Base-by-base conservation (phyloP, 202 grass and related monocot genomes). In the Digitaria exilis region DNA sequence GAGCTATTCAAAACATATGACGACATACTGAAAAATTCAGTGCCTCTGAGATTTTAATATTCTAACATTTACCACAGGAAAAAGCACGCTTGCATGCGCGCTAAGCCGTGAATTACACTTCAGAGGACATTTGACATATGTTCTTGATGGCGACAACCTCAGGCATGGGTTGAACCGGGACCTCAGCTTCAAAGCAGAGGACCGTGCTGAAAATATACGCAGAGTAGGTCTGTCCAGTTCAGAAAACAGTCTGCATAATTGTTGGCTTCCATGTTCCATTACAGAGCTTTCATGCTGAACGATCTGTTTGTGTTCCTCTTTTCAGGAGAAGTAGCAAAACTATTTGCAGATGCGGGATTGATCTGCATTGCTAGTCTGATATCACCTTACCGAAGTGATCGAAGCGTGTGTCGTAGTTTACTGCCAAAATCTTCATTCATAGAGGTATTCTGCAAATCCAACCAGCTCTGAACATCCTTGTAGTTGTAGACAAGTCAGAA, bases 341-440 rank as follows among this genome's bases (percentile, higher is more conserved):
- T 98, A 8, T 93, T 98, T 62, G 90, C 89, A 31, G 92, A 95
- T 76, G 91, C 96, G 61, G 92, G 91, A 16, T 19, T 98, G 29
- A 95, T 98, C 68, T 98, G 96, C 85, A 95, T 93, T 76, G 91
- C 89, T 69, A 85, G 92, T 69, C 70, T 98, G 63, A 98, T 95
- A 90, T 98, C 96, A 71, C 96, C 92, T 5, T 98, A 95, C 41
- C 79, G 83, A 80, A 95, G 87, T 55, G 96, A 98, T 25, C 85
- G 92, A 76, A 88, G 68, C 4, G 75, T 83, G 4, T 98, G 89
- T 26, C 92, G 92, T 15, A 71, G 73, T 82, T 83, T 98, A 59
- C 50, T 98, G 10, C 83, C 93, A 0, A 84, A 85, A 31, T 91
- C 92, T 25, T 79, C 90, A 51, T 98, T 98, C 75, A 89, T 98